Conservation (phyloP, 768 basidiomycete species). For the Amyloporia xantha region DNA sequence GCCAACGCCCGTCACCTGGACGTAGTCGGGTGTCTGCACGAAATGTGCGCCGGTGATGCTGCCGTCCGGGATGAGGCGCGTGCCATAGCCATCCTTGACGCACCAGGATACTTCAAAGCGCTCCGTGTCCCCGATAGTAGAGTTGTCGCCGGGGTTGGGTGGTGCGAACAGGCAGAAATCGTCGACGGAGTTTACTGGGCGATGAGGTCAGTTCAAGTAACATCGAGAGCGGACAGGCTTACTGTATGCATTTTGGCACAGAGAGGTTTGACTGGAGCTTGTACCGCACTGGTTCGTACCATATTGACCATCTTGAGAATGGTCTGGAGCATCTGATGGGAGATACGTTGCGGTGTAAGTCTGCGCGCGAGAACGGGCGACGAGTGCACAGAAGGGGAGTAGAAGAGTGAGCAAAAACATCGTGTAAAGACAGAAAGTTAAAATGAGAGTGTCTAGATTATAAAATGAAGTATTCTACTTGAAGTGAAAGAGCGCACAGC, state of each 20-base stretch:
- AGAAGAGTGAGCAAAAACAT: not conserved
- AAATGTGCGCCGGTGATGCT: slow-evolving; percentile 64
- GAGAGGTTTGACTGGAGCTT: slow-evolving; percentile 43
- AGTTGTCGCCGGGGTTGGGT: slow-evolving; percentile 42
- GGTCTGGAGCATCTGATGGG: slow-evolving; percentile 40
- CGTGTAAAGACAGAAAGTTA: not conserved
- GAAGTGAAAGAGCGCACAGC: too few species aligned
- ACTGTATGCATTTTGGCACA: slow-evolving; percentile 65
- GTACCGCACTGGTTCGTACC: slow-evolving; percentile 65
- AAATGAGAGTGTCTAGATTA: not conserved
- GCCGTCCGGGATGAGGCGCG: slow-evolving; percentile 66
- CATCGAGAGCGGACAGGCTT: slow-evolving; percentile 15
- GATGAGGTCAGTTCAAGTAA: not conserved
- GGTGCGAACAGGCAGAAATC: slow-evolving; percentile 53
- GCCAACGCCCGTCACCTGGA: slow-evolving; percentile 64
- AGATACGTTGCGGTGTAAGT: slow-evolving; percentile 42
- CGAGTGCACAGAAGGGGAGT: slow-evolving; percentile 11
- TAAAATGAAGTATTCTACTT: too few species aligned
- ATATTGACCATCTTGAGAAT: slow-evolving; percentile 50
- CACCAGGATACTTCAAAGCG: slow-evolving; percentile 52
- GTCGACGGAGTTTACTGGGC: slow-evolving; percentile 48
- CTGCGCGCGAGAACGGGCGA: slow-evolving; percentile 20
- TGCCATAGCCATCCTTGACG: slow-evolving; percentile 47
- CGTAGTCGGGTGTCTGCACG: slow-evolving; percentile 66
- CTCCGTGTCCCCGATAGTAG: slow-evolving; percentile 57